phyloP scores from a whole-genome alignment of 345 rosid genomes.

The Schrenkiella parvula region DNA sequence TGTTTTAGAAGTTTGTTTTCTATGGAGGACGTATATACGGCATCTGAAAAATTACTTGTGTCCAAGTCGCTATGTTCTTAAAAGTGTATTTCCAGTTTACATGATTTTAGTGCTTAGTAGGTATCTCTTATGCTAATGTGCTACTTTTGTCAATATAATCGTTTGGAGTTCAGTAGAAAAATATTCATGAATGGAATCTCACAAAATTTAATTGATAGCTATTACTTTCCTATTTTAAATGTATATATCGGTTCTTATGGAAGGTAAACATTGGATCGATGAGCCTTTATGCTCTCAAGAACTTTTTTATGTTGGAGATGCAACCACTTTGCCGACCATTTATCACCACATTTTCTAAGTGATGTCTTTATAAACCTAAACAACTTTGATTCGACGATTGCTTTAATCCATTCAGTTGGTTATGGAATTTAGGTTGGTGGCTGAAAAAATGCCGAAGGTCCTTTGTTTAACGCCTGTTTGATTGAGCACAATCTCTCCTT shows the following conservation, averaged over 20 bases:
- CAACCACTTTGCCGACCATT: background rate
- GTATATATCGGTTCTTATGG: background rate
- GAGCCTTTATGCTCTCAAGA: background rate
- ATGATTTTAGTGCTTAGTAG: background rate
- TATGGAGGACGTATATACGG: background rate
- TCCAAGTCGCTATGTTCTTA: background rate
- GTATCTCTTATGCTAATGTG: background rate
- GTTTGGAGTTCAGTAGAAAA: background rate
- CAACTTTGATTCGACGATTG: background rate
- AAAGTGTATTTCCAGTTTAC: background rate
- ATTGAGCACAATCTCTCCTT: background rate
- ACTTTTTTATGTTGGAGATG: slow-evolving; percentile 6
- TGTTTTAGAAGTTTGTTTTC: background rate
- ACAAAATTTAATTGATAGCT: background rate
- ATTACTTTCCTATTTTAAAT: slow-evolving; percentile 4
- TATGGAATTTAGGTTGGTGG: slow-evolving; percentile 17
- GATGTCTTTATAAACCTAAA: background rate
- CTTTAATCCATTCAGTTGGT: background rate
- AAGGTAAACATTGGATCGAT: slow-evolving; percentile 7
- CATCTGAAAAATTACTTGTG: background rate
- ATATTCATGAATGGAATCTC: background rate
- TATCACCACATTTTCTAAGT: background rate
- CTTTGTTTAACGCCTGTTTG: background rate
- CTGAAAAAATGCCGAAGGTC: slow-evolving; percentile 19
- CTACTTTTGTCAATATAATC: background rate